Evolutionary conservation across 83 land plant species (phyloP), one percentile per base, ranked within the genome.

Genomic region (Isoetes engelmannii): DNA sequence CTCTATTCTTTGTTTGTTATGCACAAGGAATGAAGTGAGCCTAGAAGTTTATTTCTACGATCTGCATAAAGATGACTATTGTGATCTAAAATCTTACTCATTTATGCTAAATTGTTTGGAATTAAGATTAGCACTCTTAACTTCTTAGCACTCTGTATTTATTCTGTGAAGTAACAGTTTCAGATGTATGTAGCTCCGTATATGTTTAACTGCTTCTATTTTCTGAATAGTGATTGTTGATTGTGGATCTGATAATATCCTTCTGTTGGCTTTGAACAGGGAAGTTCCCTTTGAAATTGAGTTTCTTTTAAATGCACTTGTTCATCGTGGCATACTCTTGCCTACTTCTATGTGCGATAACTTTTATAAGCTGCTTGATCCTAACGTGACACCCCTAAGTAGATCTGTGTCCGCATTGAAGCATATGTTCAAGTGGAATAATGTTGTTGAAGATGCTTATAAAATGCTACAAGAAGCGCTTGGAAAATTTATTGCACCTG

Each of bases 241-340:
- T 28, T 28, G 37, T 28, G 47, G 47, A 49, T 43, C 68, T 8
- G 78, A 75, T 41, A 63, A 54, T 17, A 82, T 88, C 68, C 83
- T 81, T 48, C 75, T 73, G 55, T 63, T 89, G 8, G 82, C 73
- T 0, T 20, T 55, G n/a, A 50, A 15, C 44, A 57, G 48, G 49
- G 74, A 73, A n/a, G 70, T 92, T 12, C 54, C 59, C 49, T 92
- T 92, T 63, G 74, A 81, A 12, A 56, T 80, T 9, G 48, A 83
- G 79, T 89, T 85, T 54, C 44, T 89, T 75, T 74, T 92, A 41
- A 92, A 85, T 63, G 81, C 80, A 20, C 75, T 87, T 7, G 59
- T 89, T 44, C 87, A 92, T 69, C 92, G 82, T 45, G 97, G 89
- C 3, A 81, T 87, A 54, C 3, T 89, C 12, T 86, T 82, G 59